Evolutionary conservation across 1,139 yeast species (phyloP).

Genomic region (Candida mesenterica): DNA sequence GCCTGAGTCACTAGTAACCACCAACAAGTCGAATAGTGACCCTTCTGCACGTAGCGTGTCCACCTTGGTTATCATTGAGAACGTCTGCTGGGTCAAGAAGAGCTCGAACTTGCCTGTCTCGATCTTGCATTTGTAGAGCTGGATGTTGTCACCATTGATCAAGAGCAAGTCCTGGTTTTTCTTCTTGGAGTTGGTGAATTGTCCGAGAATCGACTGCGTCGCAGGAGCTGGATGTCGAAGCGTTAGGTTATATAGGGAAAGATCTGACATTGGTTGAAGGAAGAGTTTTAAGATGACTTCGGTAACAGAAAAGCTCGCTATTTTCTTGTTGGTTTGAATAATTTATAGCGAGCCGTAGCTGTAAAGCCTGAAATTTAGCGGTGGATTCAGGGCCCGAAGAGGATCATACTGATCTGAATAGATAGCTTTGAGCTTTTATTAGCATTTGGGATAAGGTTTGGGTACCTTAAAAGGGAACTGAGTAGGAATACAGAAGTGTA

Average conservation of each 20-base stretch:
- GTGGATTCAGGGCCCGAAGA: no score
- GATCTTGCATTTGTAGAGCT: conserved; percentile 51
- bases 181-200: conserved; percentile 51
- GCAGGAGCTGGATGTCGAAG: conserved; percentile 56
- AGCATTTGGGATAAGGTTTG: no score
- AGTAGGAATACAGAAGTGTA: no score
- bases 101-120: conserved; percentile 54
- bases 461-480: no score
- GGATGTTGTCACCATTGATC: conserved; percentile 54
- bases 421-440: no score
- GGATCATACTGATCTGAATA: no score
- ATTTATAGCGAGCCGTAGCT: no score
- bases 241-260: conserved; percentile 61
- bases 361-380: no score
- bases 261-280: background rate
- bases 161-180: conserved; percentile 65
- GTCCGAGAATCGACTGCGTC: conserved; percentile 59
- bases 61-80: conserved; percentile 59
- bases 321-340: no score
- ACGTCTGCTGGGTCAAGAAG: conserved; percentile 45
- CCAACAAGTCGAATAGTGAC: conserved; percentile 51
- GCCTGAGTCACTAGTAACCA: conserved; percentile 84
- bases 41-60: conserved; percentile 52
- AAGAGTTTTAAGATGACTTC: no score
- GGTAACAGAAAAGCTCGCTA: no score